Evolutionary conservation across 2,329 filamentous ascomycete genomes (phyloP).

Genomic region (Stylonectria norvegica): DNA sequence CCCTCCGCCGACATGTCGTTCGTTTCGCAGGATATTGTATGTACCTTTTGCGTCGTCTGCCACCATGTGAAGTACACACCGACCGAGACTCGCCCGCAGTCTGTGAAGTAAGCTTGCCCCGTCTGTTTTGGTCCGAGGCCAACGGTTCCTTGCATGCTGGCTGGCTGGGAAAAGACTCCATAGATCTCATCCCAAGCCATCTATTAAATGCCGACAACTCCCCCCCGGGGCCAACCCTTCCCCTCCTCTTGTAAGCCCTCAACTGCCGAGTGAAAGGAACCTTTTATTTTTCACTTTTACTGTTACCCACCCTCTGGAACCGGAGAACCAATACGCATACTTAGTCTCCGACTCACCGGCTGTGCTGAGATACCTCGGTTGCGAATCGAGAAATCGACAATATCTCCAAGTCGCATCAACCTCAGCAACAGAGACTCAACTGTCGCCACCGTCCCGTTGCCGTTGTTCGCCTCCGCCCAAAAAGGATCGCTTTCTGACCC

Average conservation of each 20-base stretch:
- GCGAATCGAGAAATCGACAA: too few species aligned
- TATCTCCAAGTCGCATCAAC: too few species aligned
- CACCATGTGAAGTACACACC: too few species aligned
- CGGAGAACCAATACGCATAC: too few species aligned
- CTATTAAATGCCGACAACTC: conserved; percentile 26
- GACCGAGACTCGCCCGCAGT: background rate
- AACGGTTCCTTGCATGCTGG: background rate
- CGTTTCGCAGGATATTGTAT: background rate
- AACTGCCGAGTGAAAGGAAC: background rate
- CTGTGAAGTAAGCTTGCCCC: background rate
- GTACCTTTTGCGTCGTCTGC: too few species aligned
- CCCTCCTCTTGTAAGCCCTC: conserved; percentile 15
- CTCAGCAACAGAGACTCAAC: too few species aligned
- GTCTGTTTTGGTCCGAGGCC: background rate
- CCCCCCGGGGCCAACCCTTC: conserved; percentile 15
- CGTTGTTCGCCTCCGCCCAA: too few species aligned
- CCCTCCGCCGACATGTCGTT: background rate
- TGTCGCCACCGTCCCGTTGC: too few species aligned
- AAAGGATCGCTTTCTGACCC: too few species aligned
- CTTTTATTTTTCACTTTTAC: too few species aligned
- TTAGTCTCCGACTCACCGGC: too few species aligned
- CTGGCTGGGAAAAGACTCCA: conserved; percentile 6
- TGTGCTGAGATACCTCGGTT: too few species aligned
- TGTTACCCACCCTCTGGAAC: background rate
- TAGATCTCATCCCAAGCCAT: conserved; percentile 22